A percentile compares a stretch with the other conserved stretches of the same genome.
Evolutionary conservation across 805 yeast genomes (phyloP).

Genomic region (Jamesozyma piceae): DNA sequence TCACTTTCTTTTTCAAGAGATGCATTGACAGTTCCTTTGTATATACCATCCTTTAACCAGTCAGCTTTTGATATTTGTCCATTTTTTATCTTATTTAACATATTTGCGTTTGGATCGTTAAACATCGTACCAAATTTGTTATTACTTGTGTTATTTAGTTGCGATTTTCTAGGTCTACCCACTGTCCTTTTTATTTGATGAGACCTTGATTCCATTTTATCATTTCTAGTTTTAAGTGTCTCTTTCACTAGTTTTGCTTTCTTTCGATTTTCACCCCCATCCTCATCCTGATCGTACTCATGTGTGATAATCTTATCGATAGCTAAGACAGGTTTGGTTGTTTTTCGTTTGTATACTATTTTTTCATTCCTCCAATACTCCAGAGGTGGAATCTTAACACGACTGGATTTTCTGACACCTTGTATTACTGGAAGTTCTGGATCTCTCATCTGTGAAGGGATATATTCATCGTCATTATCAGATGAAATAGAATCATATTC

Average conservation of each 20-base stretch:
- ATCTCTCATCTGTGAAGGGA: neutral
- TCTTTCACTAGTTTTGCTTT: neutral
- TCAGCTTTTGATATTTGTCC: conserved; percentile 18
- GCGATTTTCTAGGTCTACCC: conserved; percentile 23
- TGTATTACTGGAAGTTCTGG: neutral
- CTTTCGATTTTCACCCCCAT: conserved; percentile 1
- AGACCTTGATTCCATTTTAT: neutral
- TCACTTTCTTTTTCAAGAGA: conserved; percentile 17
- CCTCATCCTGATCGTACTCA: conserved; percentile 25
- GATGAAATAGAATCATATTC: neutral
- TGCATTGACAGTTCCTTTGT: conserved; percentile 24
- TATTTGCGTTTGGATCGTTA: conserved; percentile 14
- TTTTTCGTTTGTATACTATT: conserved; percentile 44
- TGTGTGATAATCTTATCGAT: conserved; percentile 49
- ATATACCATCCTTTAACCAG: conserved; percentile 26
- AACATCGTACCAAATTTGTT: neutral
- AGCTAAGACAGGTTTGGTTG: conserved; percentile 40
- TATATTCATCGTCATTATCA: conserved; percentile 8
- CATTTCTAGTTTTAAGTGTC: neutral
- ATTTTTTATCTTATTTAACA: conserved; percentile 17
- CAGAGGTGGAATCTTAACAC: conserved; percentile 60
- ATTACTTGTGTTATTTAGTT: neutral
- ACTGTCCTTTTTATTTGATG: conserved; percentile 9
- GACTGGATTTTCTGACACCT: conserved; percentile 51
- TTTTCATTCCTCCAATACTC: conserved; percentile 82